Conservation (phyloP, 2,329 filamentous ascomycete genomes). For the Colletotrichum kahawae region DNA sequence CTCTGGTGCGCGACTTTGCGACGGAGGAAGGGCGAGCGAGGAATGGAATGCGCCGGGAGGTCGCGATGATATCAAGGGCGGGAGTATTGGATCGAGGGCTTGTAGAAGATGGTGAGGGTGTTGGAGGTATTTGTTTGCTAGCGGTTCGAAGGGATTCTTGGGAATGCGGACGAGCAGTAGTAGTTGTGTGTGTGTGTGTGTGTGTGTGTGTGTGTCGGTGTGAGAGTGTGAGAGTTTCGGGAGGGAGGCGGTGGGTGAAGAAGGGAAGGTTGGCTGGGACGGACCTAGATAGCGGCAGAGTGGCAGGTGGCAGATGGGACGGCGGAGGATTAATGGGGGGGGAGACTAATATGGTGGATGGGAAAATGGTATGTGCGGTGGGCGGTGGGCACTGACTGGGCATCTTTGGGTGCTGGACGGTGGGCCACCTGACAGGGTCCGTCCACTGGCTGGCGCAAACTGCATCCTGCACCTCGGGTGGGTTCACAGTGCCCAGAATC, state of each 20-base stretch:
- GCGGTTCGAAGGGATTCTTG: neutral
- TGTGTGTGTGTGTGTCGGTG: neutral
- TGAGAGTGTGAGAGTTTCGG: neutral
- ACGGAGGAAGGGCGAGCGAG: neutral
- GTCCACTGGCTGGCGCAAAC: conserved; percentile 15
- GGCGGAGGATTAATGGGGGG: conserved; percentile 9
- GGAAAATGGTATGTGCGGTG: neutral
- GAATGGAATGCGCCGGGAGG: conserved; percentile 12
- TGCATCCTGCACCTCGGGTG: conserved; percentile 9
- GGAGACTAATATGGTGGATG: neutral
- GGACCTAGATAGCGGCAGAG: conserved; percentile 19
- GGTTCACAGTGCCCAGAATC: conserved; percentile 3
- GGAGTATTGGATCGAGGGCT: neutral
- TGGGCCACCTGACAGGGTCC: conserved; percentile 17
- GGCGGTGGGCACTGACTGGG: neutral
- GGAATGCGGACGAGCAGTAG: neutral
- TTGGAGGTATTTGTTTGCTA: neutral
- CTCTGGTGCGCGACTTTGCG: conserved; percentile 17
- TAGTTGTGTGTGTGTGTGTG: conserved; percentile 2
- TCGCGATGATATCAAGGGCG: conserved; percentile 12
- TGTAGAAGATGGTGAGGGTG: neutral
- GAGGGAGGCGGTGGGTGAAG: conserved; percentile 12
- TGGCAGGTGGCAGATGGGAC: conserved; percentile 19
- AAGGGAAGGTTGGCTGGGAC: conserved; percentile 22
- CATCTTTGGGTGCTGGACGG: neutral